A percentile compares a stretch with the other conserved stretches of the same genome.
Evolutionary conservation across 129 eudicot species (phyloP).

Genomic region (Pittosporum tobira): DNA sequence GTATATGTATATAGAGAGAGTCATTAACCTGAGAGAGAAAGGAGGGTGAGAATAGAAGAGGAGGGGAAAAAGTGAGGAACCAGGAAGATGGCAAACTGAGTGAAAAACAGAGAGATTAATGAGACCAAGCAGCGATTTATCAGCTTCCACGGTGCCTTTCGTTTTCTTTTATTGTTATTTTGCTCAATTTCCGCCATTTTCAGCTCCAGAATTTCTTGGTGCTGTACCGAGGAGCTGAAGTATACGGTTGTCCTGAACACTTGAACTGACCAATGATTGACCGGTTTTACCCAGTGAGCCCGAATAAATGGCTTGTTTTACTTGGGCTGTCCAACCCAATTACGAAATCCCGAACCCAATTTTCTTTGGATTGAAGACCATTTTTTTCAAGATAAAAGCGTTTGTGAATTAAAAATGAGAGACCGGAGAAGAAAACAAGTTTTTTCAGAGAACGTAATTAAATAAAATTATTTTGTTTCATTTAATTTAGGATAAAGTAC

Average conservation of each 20-base stretch:
- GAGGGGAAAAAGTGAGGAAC: constrained; percentile 28
- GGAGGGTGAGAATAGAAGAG: constrained; percentile 25
- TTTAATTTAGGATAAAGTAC: too few relatives aligned
- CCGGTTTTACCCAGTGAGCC: too few relatives aligned
- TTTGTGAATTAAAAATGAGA: too few relatives aligned
- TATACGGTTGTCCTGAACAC: not conserved
- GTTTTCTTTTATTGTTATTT: not conserved
- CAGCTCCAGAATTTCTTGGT: not conserved
- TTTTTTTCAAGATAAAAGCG: too few relatives aligned
- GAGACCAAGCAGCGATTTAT: constrained; percentile 32
- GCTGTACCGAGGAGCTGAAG: not conserved
- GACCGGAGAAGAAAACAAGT: too few relatives aligned
- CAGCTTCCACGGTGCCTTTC: constrained; percentile 23
- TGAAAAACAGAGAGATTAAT: constrained; percentile 27
- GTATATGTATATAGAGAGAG: not conserved
- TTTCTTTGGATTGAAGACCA: too few relatives aligned
- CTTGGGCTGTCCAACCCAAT: too few relatives aligned
- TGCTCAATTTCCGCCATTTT: constrained; percentile 30
- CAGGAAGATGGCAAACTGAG: constrained; percentile 36
- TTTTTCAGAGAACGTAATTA: too few relatives aligned
- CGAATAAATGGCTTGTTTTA: too few relatives aligned
- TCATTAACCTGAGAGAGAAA: constrained; percentile 37
- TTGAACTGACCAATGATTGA: not conserved
- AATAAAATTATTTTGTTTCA: too few relatives aligned
- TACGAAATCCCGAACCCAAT: too few relatives aligned